These are phyloP conservation scores for Ogataea corticis DNA, from an alignment of 805 yeast genomes.

Conservation along the genomic window DNA sequence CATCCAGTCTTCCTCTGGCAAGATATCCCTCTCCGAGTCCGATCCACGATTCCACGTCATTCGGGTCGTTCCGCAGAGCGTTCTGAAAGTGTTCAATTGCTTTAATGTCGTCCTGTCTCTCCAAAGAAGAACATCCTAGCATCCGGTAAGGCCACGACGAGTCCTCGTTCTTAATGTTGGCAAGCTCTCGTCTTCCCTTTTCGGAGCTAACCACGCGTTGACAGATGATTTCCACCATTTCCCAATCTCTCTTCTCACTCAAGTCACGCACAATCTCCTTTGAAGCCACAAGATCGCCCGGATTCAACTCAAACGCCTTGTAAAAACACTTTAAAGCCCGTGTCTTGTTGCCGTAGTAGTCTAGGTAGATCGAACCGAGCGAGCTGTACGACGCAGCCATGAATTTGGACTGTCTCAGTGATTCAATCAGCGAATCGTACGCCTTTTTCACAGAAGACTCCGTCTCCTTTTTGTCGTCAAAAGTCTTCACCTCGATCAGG, in stretches of 20 bases:
- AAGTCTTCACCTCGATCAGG: slow-evolving; percentile 35
- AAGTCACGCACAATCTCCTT: slow-evolving; percentile 69
- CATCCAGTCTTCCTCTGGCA: slow-evolving; percentile 81
- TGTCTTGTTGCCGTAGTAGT: slow-evolving; percentile 53
- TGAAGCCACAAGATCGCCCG: slow-evolving; percentile 75
- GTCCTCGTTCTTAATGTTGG: slow-evolving; percentile 31
- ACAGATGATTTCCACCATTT: slow-evolving; percentile 73
- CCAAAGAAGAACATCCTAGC: slow-evolving; percentile 75
- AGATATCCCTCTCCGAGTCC: slow-evolving; percentile 97
- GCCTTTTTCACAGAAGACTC: slow-evolving; percentile 43
- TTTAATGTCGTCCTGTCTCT: slow-evolving; percentile 65
- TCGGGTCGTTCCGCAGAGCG: slow-evolving; percentile 67
- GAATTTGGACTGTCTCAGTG: slow-evolving; percentile 63
- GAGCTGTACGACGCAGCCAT: slow-evolving; percentile 82
- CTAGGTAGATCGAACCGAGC: slow-evolving; percentile 71
- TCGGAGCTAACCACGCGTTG: slow-evolving; percentile 65
- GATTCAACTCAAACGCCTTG: slow-evolving; percentile 86
- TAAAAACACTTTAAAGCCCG: slow-evolving; percentile 85
- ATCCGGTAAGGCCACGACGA: slow-evolving; percentile 87
- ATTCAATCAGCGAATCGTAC: slow-evolving; percentile 55
- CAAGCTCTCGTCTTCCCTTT: slow-evolving; percentile 50
- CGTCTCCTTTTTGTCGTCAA: slow-evolving; percentile 21
- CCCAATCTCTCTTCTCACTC: slow-evolving; percentile 75
- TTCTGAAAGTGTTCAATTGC: slow-evolving; percentile 90
- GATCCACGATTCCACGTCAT: slow-evolving; percentile 82